Evolutionary conservation across 1,284 basidiomycete species (phyloP).

Genomic region (Trichosporon asahii): DNA sequence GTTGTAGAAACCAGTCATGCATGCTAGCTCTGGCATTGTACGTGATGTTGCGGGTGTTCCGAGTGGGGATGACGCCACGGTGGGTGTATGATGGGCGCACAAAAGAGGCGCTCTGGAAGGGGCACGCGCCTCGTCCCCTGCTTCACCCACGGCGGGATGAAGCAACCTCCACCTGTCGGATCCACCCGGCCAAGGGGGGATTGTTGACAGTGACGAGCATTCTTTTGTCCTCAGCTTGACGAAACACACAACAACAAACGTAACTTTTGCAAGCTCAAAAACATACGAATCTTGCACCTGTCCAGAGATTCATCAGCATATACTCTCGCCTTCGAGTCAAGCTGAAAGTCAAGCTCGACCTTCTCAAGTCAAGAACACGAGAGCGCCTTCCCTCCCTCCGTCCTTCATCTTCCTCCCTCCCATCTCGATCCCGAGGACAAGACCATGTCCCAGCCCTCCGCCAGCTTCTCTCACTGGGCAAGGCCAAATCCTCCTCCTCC

Average conservation of each 20-base stretch:
- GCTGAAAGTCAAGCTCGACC: too few relatives aligned
- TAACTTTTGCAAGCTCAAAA: too few relatives aligned
- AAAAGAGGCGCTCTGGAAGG: not conserved
- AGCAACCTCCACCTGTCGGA: not conserved
- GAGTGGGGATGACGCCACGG: too few relatives aligned
- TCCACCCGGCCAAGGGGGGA: not conserved
- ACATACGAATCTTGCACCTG: too few relatives aligned
- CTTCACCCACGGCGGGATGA: not conserved
- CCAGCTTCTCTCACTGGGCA: too few relatives aligned
- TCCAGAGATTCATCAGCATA: too few relatives aligned
- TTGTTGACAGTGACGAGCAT: not conserved
- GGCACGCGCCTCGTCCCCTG: not conserved
- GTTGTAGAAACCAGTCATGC: not conserved
- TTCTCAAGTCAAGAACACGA: too few relatives aligned
- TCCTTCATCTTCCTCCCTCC: not conserved
- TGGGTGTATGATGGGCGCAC: too few relatives aligned
- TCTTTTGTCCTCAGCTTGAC: not conserved
- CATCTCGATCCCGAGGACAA: not conserved
- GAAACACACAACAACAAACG: not conserved
- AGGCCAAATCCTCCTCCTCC: not conserved
- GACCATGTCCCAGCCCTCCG: not conserved
- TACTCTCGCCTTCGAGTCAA: too few relatives aligned
- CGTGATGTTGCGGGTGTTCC: not conserved
- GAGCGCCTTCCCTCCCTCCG: too few relatives aligned
- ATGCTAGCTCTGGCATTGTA: not conserved